Evolutionary conservation across 495 filamentous ascomycete genomes (phyloP).

Genomic region (Pyrenula aspistea): DNA sequence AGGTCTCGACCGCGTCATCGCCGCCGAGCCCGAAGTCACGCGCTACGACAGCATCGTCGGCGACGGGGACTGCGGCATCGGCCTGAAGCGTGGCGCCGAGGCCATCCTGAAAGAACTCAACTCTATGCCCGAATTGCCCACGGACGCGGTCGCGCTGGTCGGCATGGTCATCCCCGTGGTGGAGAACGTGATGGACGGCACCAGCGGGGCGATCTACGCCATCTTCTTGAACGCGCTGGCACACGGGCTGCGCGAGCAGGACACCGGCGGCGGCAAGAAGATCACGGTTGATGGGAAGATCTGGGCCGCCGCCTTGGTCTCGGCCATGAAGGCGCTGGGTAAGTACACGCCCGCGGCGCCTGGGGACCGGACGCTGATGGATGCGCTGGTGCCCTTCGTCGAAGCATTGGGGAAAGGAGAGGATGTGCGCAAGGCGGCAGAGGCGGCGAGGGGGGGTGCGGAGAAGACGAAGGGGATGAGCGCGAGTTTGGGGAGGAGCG

Average conservation of each 20-base stretch:
- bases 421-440: constrained; percentile 57
- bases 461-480: constrained; percentile 84
- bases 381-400: constrained; percentile 82
- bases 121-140: constrained; percentile 33
- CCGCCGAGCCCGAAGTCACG: constrained; percentile 73
- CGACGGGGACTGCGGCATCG: constrained; percentile 91
- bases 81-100: constrained; percentile 82
- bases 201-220: constrained; percentile 86
- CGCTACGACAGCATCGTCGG: constrained; percentile 86
- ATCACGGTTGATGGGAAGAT: constrained; percentile 38
- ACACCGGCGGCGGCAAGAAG: constrained; percentile 23
- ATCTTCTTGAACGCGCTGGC: constrained; percentile 92
- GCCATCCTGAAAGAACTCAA: constrained; percentile 58
- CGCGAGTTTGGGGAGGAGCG: constrained; percentile 74
- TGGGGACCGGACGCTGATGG: constrained; percentile 83
- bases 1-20: constrained; percentile 62
- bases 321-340: constrained; percentile 56
- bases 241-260: constrained; percentile 53
- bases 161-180: constrained; percentile 67
- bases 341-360: constrained; percentile 83
- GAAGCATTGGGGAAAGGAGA: constrained; percentile 49
- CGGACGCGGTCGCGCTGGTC: constrained; percentile 62
- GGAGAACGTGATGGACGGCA: constrained; percentile 91
- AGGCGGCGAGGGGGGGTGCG: constrained; percentile 63
- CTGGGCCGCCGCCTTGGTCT: constrained; percentile 65